Evolutionary conservation across 2,329 filamentous ascomycete genomes (phyloP), one percentile per base, ranked within the genome.

Genomic region (Furcasterigmium furcatum): DNA sequence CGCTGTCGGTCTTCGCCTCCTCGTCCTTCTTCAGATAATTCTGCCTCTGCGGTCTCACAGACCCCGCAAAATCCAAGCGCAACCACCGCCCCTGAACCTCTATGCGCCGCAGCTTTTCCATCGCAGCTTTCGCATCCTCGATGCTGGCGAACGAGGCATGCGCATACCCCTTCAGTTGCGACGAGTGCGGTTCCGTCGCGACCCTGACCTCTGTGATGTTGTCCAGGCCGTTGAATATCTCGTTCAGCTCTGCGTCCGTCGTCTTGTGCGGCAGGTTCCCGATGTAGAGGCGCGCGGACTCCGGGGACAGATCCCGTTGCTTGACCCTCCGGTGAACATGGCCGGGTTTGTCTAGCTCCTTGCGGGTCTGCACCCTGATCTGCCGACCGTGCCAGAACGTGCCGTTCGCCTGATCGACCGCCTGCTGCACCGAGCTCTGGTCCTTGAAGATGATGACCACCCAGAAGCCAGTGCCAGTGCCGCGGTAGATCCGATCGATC

Each of bases 181-280:
- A 90, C 7, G 87, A 91, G 52, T 82, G 77, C 56, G 87, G 80
- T 67, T 95, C 89, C 56, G 94, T 86, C 43, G 90, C 87, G 46
- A 95, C 85, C 49, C 91, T 83, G 40, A 95, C 83, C 57, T 91
- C 87, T 44, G 77, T 68, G 40, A 92, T 77, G 62, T 88, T 85
- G 41, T 77, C 71, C 48, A 95, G 73, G 20, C 81, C 76, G 47
- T 76, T 72, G 77, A 95, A 92, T 21, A 95, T 67, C 44, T 82
- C 76, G 67, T 91, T 91, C 44, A 96, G 73, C 58, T 95, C 90
- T 44, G 80, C 79, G 60, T 95, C 90, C 9, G 86, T 87, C 71
- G 91, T 86, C 68, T 95, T 87, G 61, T 87, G 94, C 10, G 88
- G 84, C 67, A 96, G 82, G 71, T 94, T 94, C 54, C 90, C 89